Conservation (phyloP, 768 basidiomycete genomes). For the Macrolepiota albuminosa region DNA sequence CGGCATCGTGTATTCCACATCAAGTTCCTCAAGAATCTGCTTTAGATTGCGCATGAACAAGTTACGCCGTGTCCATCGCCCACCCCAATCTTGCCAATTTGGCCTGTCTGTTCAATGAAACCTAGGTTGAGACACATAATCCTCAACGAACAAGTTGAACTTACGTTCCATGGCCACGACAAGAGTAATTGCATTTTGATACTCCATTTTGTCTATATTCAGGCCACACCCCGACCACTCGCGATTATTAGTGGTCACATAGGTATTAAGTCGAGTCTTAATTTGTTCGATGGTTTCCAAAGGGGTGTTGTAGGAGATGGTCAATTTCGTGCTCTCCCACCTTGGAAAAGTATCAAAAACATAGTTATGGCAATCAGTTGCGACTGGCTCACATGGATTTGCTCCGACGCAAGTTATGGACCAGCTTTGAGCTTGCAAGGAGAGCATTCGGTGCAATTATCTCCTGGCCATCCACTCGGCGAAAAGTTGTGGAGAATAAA, state of each 20-base stretch:
- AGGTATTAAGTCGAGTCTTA: slow-evolving; percentile 50
- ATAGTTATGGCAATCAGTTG: background rate
- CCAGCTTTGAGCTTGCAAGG: slow-evolving; percentile 63
- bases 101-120: slow-evolving; percentile 42
- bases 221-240: slow-evolving; percentile 66
- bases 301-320: slow-evolving; percentile 65
- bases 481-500: slow-evolving; percentile 73
- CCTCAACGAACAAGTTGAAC: slow-evolving; percentile 19
- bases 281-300: slow-evolving; percentile 68
- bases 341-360: slow-evolving; percentile 17
- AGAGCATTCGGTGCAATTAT: slow-evolving; percentile 76
- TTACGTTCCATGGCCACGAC: slow-evolving; percentile 69
- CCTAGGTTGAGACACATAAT: background rate
- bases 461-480: slow-evolving; percentile 77
- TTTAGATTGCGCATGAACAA: slow-evolving; percentile 75
- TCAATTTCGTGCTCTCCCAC: slow-evolving; percentile 68
- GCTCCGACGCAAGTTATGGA: slow-evolving; percentile 74
- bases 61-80: slow-evolving; percentile 69
- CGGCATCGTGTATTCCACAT: slow-evolving; percentile 65
- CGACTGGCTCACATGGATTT: slow-evolving; percentile 56
- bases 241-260: slow-evolving; percentile 57
- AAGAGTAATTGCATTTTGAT: slow-evolving; percentile 65
- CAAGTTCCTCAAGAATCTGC: slow-evolving; percentile 66
- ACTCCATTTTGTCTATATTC: slow-evolving; percentile 79
- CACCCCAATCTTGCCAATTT: slow-evolving; percentile 89